phyloP scores from a whole-genome alignment of 2,329 filamentous ascomycete species.

The Sclerotinia sclerotiorum region DNA sequence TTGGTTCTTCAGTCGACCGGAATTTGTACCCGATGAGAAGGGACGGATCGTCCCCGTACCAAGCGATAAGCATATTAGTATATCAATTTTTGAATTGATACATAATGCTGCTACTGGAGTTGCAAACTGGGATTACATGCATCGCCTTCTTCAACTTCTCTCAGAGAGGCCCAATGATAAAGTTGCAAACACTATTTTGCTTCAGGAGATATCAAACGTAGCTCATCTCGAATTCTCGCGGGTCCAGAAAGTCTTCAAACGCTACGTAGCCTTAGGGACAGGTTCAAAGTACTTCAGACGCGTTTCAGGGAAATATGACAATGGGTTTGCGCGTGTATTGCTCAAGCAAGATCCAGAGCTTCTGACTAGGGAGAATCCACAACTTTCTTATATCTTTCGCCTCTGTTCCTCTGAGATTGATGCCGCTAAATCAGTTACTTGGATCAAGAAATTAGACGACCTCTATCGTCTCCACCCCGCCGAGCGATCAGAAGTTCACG shows the following conservation, averaged over 20 bases:
- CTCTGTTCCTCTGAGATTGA: slow-evolving; percentile 46
- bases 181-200: slow-evolving; percentile 40
- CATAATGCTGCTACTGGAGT: slow-evolving; percentile 25
- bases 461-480: slow-evolving; percentile 42
- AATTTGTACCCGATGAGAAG: slow-evolving; percentile 48
- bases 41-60: slow-evolving; percentile 43
- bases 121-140: slow-evolving; percentile 26
- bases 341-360: slow-evolving; percentile 47
- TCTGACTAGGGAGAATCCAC: slow-evolving; percentile 43
- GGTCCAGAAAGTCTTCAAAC: slow-evolving; percentile 44
- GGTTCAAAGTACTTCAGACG: slow-evolving; percentile 48
- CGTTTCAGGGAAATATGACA: slow-evolving; percentile 42
- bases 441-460: slow-evolving; percentile 45
- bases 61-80: slow-evolving; percentile 47
- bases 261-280: slow-evolving; percentile 42
- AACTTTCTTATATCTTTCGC: slow-evolving; percentile 47
- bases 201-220: slow-evolving; percentile 50
- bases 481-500: slow-evolving; percentile 42
- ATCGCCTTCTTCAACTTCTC: slow-evolving; percentile 40
- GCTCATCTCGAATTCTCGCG: slow-evolving; percentile 48
- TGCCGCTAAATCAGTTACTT: slow-evolving; percentile 42
- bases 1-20: slow-evolving; percentile 24
- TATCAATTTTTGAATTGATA: slow-evolving; percentile 46
- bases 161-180: slow-evolving; percentile 35
- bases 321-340: slow-evolving; percentile 41